These are phyloP conservation scores for Inonotus hispidus DNA, from an alignment of 1,284 basidiomycete genomes.

Conservation along the genomic window DNA sequence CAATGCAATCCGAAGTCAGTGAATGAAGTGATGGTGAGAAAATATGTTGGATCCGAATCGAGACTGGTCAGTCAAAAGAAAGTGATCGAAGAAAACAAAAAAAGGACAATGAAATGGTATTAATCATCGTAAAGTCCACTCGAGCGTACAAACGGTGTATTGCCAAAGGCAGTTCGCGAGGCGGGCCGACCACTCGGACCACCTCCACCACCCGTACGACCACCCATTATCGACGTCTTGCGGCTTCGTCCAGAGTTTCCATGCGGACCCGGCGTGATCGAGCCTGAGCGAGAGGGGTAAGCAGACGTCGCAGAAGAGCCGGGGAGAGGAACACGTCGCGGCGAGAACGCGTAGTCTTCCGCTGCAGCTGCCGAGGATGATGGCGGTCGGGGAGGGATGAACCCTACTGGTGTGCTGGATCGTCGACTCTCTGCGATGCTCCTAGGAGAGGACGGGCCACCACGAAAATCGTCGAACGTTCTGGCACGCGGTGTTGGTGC, in stretches of 20 bases:
- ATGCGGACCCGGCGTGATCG: no score
- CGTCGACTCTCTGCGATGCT: neutral
- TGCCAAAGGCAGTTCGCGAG: neutral
- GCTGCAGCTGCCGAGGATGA: neutral
- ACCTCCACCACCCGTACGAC: neutral
- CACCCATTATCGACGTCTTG: neutral
- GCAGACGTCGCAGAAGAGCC: neutral
- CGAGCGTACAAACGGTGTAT: conserved; percentile 6
- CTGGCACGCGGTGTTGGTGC: neutral
- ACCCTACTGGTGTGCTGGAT: neutral
- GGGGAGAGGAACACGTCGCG: neutral
- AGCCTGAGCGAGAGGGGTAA: no score
- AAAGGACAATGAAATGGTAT: neutral
- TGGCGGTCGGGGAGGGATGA: neutral
- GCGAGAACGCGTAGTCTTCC: neutral
- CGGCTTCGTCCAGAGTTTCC: neutral
- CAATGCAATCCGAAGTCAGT: neutral
- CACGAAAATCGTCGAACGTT: neutral
- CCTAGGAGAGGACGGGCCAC: no score
- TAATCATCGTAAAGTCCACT: conserved; percentile 6
- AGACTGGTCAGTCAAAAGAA: neutral
- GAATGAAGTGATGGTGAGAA: no score
- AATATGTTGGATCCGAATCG: no score
- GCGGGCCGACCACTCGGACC: neutral
- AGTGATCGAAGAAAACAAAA: neutral